phyloP scores from a whole-genome alignment of 192 early-diverging fungal genomes.

The Coemansia nantahalensis region DNA sequence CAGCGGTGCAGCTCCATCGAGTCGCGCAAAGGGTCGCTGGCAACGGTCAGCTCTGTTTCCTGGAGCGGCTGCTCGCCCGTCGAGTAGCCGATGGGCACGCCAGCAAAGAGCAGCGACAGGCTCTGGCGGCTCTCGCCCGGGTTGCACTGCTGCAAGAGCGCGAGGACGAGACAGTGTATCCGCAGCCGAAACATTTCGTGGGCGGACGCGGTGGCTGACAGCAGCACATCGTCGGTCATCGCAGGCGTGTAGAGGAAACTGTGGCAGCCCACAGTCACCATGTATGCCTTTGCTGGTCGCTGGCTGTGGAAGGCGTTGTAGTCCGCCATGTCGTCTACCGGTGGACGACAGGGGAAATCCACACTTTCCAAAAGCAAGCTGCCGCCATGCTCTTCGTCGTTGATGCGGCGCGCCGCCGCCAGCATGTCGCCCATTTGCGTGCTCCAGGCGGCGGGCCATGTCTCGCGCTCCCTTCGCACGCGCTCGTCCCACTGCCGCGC shows the following conservation, averaged over 20 bases:
- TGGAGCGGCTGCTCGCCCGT: not conserved
- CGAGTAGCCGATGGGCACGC: not conserved
- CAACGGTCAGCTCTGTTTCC: not conserved
- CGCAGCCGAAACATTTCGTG: conserved; percentile 26
- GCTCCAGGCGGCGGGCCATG: conserved; percentile 27
- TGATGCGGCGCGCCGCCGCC: not conserved
- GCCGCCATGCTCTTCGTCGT: not conserved
- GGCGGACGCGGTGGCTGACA: conserved; percentile 13
- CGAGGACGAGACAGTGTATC: conserved; percentile 19
- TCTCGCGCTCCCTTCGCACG: conserved; percentile 7
- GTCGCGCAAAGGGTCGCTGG: conserved; percentile 21
- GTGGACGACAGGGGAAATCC: no score
- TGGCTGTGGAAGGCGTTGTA: no score
- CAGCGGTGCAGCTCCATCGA: conserved; percentile 14
- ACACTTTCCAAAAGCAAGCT: not conserved
- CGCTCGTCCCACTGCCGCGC: conserved; percentile 23
- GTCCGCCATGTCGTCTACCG: no score
- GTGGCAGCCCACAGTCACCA: conserved; percentile 10
- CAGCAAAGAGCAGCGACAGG: not conserved
- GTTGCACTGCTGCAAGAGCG: conserved; percentile 7
- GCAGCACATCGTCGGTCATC: conserved; percentile 22
- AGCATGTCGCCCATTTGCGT: conserved; percentile 13
- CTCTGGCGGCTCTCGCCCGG: no score
- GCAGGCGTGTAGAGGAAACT: conserved; percentile 11
- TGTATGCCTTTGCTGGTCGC: no score